These are phyloP conservation scores for Dendrobium nobile DNA, from an alignment of 106 monocot species.

Conservation along the genomic window DNA sequence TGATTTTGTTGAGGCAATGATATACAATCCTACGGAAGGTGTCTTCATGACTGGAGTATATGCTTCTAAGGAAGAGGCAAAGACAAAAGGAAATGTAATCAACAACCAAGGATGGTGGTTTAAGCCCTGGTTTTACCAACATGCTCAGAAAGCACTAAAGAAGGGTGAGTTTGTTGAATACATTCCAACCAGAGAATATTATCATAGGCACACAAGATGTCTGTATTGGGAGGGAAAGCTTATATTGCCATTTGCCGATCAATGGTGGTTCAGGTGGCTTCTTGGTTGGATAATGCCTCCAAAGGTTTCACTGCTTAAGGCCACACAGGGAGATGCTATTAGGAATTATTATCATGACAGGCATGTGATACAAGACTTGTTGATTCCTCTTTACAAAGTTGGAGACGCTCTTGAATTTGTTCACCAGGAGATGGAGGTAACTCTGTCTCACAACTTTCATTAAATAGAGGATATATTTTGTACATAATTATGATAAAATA, in stretches of 20 bases:
- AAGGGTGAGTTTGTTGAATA: conserved; percentile 40
- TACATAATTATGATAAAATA: neutral
- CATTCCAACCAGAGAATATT: conserved; percentile 35
- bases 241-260: conserved; percentile 37
- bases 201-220: conserved; percentile 32
- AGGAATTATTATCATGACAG: conserved; percentile 35
- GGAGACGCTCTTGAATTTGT: conserved; percentile 24
- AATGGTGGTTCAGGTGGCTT: conserved; percentile 47
- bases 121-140: conserved; percentile 33
- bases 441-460: neutral
- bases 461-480: neutral
- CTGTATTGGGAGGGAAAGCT: conserved; percentile 45
- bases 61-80: conserved; percentile 32
- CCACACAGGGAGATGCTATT: conserved; percentile 31
- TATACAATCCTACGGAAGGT: conserved; percentile 19
- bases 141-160: conserved; percentile 23
- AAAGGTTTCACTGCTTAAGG: conserved; percentile 37
- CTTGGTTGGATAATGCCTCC: conserved; percentile 40
- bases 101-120: conserved; percentile 34
- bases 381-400: conserved; percentile 34
- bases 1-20: conserved; percentile 31
- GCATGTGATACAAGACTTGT: conserved; percentile 36
- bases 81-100: conserved; percentile 27
- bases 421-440: conserved; percentile 33
- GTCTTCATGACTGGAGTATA: conserved; percentile 26